Percentiles rank a stretch among this genome's conserved stretches.
Evolutionary conservation across 495 filamentous ascomycete genomes (phyloP).

Genomic region (Penicillium taxi): DNA sequence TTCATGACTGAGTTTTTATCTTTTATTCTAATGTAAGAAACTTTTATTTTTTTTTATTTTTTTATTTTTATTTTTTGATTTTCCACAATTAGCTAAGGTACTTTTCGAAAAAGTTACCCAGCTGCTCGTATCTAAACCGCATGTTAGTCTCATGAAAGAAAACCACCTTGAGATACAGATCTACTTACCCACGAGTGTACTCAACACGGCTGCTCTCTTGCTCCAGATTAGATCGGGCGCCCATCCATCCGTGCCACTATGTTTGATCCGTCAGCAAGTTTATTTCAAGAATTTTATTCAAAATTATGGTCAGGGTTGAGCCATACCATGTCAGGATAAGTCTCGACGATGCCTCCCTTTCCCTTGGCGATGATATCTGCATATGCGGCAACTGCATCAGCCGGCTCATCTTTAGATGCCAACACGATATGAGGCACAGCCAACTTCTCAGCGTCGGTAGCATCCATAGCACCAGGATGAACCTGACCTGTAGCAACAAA

Average conservation of each 20-base stretch:
- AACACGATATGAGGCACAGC: conserved; percentile 48
- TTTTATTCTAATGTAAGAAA: too few species aligned
- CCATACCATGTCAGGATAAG: conserved; percentile 36
- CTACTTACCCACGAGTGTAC: conserved; percentile 47
- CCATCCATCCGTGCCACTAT: conserved; percentile 55
- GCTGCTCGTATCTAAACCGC: conserved; percentile 27
- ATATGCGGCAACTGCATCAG: conserved; percentile 33
- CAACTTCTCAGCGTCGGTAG: conserved; percentile 36
- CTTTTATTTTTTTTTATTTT: too few species aligned
- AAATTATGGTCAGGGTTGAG: too few species aligned
- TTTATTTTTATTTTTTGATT: too few species aligned
- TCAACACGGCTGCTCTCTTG: conserved; percentile 42
- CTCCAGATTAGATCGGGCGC: conserved; percentile 46
- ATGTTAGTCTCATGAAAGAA: not conserved
- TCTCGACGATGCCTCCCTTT: conserved; percentile 38
- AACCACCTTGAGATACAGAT: too few species aligned
- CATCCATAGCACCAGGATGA: conserved; percentile 39
- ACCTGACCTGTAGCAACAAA: conserved; percentile 44
- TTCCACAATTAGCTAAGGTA: conserved; percentile 26
- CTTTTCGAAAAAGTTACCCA: conserved; percentile 40
- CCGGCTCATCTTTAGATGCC: conserved; percentile 47
- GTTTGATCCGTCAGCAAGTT: not conserved
- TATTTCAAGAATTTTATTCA: not conserved
- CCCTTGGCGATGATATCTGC: conserved; percentile 28
- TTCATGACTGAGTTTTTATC: too few species aligned